Conservation (phyloP, 2,329 filamentous ascomycete species). For the Pseudopithomyces maydicus region DNA sequence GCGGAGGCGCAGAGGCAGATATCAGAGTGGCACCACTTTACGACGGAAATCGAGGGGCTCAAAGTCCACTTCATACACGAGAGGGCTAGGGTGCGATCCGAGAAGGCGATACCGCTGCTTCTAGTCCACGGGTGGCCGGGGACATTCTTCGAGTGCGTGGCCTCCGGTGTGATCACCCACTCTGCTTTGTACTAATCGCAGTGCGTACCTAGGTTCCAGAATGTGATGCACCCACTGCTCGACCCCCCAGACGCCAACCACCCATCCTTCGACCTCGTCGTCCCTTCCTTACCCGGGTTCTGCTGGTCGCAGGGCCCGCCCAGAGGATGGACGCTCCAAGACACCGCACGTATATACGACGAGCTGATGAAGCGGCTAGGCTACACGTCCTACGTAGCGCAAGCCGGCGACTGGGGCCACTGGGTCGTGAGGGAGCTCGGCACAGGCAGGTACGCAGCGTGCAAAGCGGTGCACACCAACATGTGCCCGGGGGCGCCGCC, state of each 20-base stretch:
- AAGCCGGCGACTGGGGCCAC: constrained; percentile 50
- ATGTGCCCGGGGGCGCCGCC: constrained; percentile 47
- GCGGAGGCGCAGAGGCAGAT: constrained; percentile 37
- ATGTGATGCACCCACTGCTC: constrained; percentile 44
- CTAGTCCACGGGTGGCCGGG: constrained; percentile 54
- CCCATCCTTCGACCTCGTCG: constrained; percentile 60
- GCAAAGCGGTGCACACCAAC: constrained; percentile 49
- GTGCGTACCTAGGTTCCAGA: constrained; percentile 27
- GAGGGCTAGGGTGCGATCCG: constrained; percentile 31
- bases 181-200: neutral
- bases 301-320: constrained; percentile 26
- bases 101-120: constrained; percentile 47
- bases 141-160: constrained; percentile 48
- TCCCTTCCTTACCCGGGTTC: constrained; percentile 58
- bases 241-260: constrained; percentile 29
- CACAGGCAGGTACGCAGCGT: constrained; percentile 38
- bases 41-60: constrained; percentile 40
- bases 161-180: too few relatives aligned
- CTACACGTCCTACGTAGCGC: constrained; percentile 46
- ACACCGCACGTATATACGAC: constrained; percentile 48
- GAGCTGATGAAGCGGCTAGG: constrained; percentile 41
- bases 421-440: constrained; percentile 49
- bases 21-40: constrained; percentile 41
- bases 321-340: constrained; percentile 46
- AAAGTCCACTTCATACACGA: constrained; percentile 50